phyloP scores from a whole-genome alignment of 2,329 filamentous ascomycete species.

The Colletotrichum theobromicola region DNA sequence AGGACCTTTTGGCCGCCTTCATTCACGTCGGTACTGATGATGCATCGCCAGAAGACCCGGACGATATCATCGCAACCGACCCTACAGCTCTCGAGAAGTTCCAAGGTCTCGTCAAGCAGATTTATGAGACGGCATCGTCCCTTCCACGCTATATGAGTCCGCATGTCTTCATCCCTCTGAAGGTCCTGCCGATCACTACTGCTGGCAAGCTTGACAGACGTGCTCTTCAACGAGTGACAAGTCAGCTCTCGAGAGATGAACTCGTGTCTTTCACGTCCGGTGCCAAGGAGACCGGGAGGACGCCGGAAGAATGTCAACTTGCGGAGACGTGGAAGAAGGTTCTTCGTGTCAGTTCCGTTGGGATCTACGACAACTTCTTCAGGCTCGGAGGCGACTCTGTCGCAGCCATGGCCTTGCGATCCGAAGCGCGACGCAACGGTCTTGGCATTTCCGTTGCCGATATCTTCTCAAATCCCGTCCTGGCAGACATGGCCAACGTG shows the following conservation, averaged over 20 bases:
- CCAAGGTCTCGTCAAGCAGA: neutral
- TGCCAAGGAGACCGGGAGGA: neutral
- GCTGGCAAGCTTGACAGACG: slow-evolving; percentile 22
- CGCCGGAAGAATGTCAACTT: neutral
- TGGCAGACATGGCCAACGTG: neutral
- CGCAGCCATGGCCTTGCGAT: slow-evolving; percentile 25
- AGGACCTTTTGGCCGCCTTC: neutral
- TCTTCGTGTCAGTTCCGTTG: neutral
- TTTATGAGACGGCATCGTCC: neutral
- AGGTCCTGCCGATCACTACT: slow-evolving; percentile 11
- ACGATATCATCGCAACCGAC: neutral
- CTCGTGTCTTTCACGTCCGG: neutral
- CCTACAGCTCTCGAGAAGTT: neutral
- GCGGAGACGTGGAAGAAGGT: neutral
- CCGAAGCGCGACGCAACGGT: neutral
- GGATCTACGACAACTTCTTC: slow-evolving; percentile 26
- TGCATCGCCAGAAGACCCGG: neutral
- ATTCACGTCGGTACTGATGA: neutral
- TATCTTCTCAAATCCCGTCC: neutral
- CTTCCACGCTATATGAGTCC: slow-evolving; percentile 23
- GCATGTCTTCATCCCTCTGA: slow-evolving; percentile 8
- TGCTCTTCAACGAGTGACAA: neutral
- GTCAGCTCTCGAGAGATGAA: neutral
- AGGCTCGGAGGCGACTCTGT: slow-evolving; percentile 28
- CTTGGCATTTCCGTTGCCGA: neutral